Conservation (phyloP, 768 basidiomycete genomes). For the Lactarius deliciosus region DNA sequence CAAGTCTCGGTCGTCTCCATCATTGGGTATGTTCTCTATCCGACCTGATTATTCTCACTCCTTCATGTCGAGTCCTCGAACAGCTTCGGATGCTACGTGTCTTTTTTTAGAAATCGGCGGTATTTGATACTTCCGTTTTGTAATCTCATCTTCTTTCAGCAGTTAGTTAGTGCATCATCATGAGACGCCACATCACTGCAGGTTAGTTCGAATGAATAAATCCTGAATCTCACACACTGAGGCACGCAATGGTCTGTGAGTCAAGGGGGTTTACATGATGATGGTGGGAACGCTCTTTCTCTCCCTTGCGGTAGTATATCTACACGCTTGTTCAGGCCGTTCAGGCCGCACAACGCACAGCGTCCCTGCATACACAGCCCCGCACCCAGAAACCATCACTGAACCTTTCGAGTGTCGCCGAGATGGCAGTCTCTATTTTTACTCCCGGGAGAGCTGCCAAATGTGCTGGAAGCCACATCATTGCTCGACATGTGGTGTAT, state of each 20-base stretch:
- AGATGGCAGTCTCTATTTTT: conserved; percentile 29
- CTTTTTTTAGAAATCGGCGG: conserved; percentile 28
- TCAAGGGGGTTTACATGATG: conserved; percentile 23
- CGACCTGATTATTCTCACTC: not conserved
- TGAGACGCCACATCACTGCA: conserved; percentile 14
- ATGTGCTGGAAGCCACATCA: conserved; percentile 32
- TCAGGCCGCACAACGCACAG: conserved; percentile 27
- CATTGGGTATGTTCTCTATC: conserved; percentile 23
- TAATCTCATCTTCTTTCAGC: not conserved
- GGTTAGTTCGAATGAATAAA: conserved; percentile 7
- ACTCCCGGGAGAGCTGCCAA: conserved; percentile 24
- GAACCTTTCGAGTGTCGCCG: conserved; percentile 29
- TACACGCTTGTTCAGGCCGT: conserved; percentile 27
- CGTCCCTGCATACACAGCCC: conserved; percentile 33
- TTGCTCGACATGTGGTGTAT: conserved; percentile 31
- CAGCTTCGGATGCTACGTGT: conserved; percentile 26
- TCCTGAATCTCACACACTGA: not conserved
- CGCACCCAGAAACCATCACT: conserved; percentile 28
- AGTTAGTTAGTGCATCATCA: conserved; percentile 26
- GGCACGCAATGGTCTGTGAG: not conserved
- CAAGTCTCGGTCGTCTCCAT: conserved; percentile 22
- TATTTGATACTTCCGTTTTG: not conserved
- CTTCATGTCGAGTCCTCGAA: not conserved
- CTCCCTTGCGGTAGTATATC: conserved; percentile 15
- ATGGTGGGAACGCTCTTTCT: conserved; percentile 17